Evolutionary conservation across 2,329 filamentous ascomycete species (phyloP).

Genomic region (Verticillium nubilum): DNA sequence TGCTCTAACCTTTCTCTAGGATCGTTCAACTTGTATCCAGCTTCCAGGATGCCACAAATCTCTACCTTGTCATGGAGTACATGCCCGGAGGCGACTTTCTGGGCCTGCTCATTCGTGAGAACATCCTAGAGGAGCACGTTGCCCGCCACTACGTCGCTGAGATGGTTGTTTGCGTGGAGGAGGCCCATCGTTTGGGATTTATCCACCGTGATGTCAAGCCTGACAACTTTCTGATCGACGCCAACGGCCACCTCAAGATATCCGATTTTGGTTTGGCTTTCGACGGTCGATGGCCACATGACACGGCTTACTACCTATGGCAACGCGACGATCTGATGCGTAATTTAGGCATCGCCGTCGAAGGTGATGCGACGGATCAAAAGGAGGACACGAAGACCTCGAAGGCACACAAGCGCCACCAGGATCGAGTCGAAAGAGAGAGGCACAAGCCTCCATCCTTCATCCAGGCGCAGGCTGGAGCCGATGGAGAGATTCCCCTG

Average conservation of each 20-base stretch:
- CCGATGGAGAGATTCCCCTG: conserved; percentile 20
- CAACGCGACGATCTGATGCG: conserved; percentile 74
- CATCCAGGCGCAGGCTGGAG: conserved; percentile 30
- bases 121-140: conserved; percentile 71
- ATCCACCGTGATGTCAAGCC: conserved; percentile 97
- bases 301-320: conserved; percentile 78
- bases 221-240: conserved; percentile 90
- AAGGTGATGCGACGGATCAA: conserved; percentile 68
- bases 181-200: conserved; percentile 80
- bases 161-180: conserved; percentile 93
- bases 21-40: conserved; percentile 82
- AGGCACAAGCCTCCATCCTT: conserved; percentile 12
- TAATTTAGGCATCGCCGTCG: conserved; percentile 67
- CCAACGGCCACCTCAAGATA: conserved; percentile 87
- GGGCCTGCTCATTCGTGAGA: conserved; percentile 77
- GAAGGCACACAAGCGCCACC: conserved; percentile 2
- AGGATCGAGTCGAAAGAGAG: conserved; percentile 1
- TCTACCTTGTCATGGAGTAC: conserved; percentile 97
- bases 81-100: conserved; percentile 97
- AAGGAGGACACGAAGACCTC: conserved; percentile 38
- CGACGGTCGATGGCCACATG: conserved; percentile 91
- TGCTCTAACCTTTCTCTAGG: conserved; percentile 35
- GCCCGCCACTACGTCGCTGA: conserved; percentile 88
- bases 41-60: conserved; percentile 77
- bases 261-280: conserved; percentile 96